Base-by-base conservation (phyloP, 2,329 filamentous ascomycete genomes). In the Microsporum audouinii region DNA sequence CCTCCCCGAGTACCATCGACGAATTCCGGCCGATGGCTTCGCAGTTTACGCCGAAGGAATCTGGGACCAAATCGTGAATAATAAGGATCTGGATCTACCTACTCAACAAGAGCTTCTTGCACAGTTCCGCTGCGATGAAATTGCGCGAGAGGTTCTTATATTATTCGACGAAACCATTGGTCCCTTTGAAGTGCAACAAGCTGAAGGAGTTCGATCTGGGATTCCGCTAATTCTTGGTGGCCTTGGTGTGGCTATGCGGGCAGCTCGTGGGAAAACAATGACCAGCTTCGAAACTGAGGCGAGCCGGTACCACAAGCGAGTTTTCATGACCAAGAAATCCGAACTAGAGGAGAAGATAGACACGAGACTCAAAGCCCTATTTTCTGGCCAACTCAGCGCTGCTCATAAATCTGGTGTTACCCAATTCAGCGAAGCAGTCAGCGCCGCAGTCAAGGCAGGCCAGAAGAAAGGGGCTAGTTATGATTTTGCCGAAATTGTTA, bases 11-110 rank as follows among this genome's bases (percentile, higher is more conserved):
- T 99, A 99, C 72, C 94, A 99, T 76, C 84, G 94, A 63, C 83
- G 94, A 61, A 99, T 99, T 65, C 94, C 94, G 8, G 94, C 94
- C 7, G 94, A 99, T 73, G 94, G 94, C n/a, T 94, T 97, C 71
- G 89, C 92, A 0, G 82, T 91, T 63, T 99, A 99, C 69, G 91
- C 94, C 0, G 86, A 94, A 71, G 90, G 91, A 45, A 85, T 99
- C 51, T 99, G 94, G 94, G 91, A 97, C 69, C 92, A 97, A 76
- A 99, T 99, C 71, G 91, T 96, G 68, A 88, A 92, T 79, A 99
- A 99, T 81, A 99, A 99, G 76, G 94, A 99, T 70, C 80, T 99
- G 60, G 94, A 99, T 75, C 76, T 99, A 62, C 94, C 94, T 2
- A 97, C 94, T 0, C 94, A 99, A 72, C 94, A 99, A 76, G 94